Evolutionary conservation across 2,329 filamentous ascomycete genomes (phyloP), one percentile per base, ranked within the genome.

Genomic region (Fusarium stilboides): DNA sequence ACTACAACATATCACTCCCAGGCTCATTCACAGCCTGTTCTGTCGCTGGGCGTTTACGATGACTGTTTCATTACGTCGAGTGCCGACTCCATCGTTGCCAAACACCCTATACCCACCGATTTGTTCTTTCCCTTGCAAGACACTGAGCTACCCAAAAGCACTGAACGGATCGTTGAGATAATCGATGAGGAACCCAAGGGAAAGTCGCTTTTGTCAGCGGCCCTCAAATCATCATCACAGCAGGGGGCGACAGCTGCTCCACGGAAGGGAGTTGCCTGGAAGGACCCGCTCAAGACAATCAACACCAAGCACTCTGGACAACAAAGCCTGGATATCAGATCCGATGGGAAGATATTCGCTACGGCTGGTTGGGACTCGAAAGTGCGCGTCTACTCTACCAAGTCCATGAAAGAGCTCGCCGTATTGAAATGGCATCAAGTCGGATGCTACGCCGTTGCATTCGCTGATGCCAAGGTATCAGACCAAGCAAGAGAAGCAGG

Each of bases 391-490:
- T 99, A 98, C 78, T 92, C 91, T 5, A 81, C 86, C 46, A 94
- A 91, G 79, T 92, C 89, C 0, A 86, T 98, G 84, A 92, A 91
- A 75, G 94, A 98, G 79, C 80, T 98, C 13, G 96, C 95, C 0
- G 94, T 98, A 56, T 82, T 98, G 68, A 97, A 97, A 79, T 98
- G 95, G 95, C 96, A 98, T 79, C 90, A 91, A 71, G 91, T 92
- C 33, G 94, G 94, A 2, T 94, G 93, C 69, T 98, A 96, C 80
- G 88, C 93, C 5, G 86, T 93, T 19, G 90, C 89, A 1, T 97
- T 98, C 81, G 90, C 88, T 2, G 74, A 80, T 24, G 70, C 88
- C 0, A 66, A 61, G 8, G 47, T 47, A 20, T 67, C 57, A 19
- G 47, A 53, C 14, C 51, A 65, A 36, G 14, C 51, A 7, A 46